Evolutionary conservation across 345 rosid genomes (phyloP), one percentile per base, ranked within the genome.

Genomic region (Balakata baccata): DNA sequence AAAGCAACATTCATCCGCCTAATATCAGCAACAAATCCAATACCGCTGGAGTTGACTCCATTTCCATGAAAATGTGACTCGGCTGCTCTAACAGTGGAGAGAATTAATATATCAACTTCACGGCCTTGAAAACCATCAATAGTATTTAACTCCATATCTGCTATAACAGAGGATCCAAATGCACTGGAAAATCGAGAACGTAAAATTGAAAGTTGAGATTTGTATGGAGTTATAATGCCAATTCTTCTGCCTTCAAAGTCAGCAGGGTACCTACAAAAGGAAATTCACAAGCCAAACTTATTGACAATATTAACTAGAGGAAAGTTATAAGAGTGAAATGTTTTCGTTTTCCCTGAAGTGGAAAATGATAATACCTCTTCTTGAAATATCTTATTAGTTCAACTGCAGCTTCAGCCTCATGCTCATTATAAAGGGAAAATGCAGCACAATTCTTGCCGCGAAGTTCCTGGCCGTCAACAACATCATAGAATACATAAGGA

Each of bases 111-210:
- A 79, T 91, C 98, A 72, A 92, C 96, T 83, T 95, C 99, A 60
- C 96, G 84, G 59, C 97, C 98, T 80, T 95, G 99, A 85, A 95
- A 95, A 62, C 99, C 99, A 69, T 92, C 99, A 49, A 92, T 94
- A 14, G 99, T 95, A 79, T 89, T 95, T 71, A 95, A 85, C 75
- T 92, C 99, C 89, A 95, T 92, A 74, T 91, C 87, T 70, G 92
- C 88, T 22, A 78, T 75, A 65, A 82, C 85, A 79, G 91, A 80
- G 68, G 99, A 77, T 75, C 98, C 99, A 82, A 95, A 91, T 61
- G 87, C 87, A 75, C 68, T 75, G 41, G 87, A 78, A 83, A 92
- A 89, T 43, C 89, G 88, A 78, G 93, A 88, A 68, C 96, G 97
- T 85, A 91, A 74, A 66, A 88, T 82, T 7, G 92, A 84, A 76